A percentile compares a stretch with the other conserved stretches of the same genome.
phyloP scores from a whole-genome alignment of 148 eudicot genomes.

The Pouteria glomerata region DNA sequence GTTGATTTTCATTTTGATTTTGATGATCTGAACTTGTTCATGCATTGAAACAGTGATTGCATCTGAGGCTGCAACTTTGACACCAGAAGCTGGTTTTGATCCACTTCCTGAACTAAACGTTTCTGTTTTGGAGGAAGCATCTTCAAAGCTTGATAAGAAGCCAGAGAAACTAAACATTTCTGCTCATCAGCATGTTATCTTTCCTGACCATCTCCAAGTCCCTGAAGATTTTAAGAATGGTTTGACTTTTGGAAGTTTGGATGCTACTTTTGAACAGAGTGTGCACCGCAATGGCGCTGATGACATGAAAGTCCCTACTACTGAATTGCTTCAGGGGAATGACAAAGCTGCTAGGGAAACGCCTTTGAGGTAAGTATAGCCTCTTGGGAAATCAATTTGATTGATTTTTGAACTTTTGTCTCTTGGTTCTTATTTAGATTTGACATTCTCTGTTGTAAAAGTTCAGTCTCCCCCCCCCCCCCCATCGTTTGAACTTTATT shows the following conservation, averaged over 20 bases:
- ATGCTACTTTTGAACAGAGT: constrained; percentile 28
- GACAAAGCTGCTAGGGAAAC: constrained; percentile 28
- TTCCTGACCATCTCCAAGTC: constrained; percentile 68
- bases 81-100: constrained; percentile 8
- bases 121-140: constrained; percentile 31
- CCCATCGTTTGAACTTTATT: neutral
- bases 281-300: constrained; percentile 8
- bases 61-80: constrained; percentile 15
- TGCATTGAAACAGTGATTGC: constrained; percentile 12
- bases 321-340: constrained; percentile 15
- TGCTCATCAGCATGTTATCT: constrained; percentile 51
- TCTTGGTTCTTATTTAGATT: neutral
- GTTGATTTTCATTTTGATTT: neutral
- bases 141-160: constrained; percentile 43
- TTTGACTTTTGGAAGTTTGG: constrained; percentile 69
- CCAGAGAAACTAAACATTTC: constrained; percentile 33
- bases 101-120: constrained; percentile 11
- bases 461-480: too few relatives aligned
- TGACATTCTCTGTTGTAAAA: neutral
- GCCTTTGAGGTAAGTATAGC: constrained; percentile 33
- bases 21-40: neutral
- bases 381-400: neutral
- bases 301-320: constrained; percentile 14
- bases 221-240: constrained; percentile 55
- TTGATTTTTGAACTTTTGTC: neutral